A percentile compares a stretch with the other conserved stretches of the same genome.
Evolutionary conservation across 2,329 filamentous ascomycete species (phyloP).

Genomic region (Stemphylium lycopersici): DNA sequence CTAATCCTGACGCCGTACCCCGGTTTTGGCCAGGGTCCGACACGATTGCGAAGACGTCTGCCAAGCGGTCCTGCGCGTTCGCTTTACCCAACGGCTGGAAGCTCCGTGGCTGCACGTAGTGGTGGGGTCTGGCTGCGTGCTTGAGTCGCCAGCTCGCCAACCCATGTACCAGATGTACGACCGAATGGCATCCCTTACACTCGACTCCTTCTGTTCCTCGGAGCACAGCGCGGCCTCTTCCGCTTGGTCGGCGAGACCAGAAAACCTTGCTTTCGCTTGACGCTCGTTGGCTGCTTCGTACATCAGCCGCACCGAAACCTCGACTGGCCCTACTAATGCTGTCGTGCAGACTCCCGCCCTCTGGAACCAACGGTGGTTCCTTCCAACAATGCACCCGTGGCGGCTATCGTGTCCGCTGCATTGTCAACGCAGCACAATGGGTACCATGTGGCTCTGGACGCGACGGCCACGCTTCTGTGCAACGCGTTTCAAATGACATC

Average conservation of each 20-base stretch:
- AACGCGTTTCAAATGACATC: slow-evolving; percentile 11
- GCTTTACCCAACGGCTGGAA: slow-evolving; percentile 16
- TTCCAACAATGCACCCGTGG: slow-evolving; percentile 45
- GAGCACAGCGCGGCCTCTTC: slow-evolving; percentile 9
- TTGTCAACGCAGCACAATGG: slow-evolving; percentile 26
- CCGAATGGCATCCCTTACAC: slow-evolving; percentile 10
- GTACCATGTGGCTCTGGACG: not conserved
- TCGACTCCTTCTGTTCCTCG: slow-evolving; percentile 11
- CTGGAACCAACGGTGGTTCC: slow-evolving; percentile 48
- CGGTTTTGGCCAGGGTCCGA: slow-evolving; percentile 3
- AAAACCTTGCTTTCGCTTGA: not conserved
- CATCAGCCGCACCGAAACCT: slow-evolving; percentile 36
- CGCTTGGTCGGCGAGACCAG: slow-evolving; percentile 8
- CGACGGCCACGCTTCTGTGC: slow-evolving; percentile 12
- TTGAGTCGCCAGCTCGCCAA: slow-evolving; percentile 14
- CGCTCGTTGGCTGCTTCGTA: slow-evolving; percentile 11
- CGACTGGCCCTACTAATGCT: slow-evolving; percentile 25
- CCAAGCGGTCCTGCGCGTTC: slow-evolving; percentile 21
- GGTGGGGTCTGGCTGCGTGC: slow-evolving; percentile 1
- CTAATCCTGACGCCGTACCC: slow-evolving; percentile 20
- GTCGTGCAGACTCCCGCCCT: slow-evolving; percentile 36
- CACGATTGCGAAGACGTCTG: slow-evolving; percentile 17
- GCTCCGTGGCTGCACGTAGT: slow-evolving; percentile 3
- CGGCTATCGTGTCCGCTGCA: slow-evolving; percentile 37
- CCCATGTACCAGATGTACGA: slow-evolving; percentile 4